Evolutionary conservation across 2,329 filamentous ascomycete genomes (phyloP).

Genomic region (Talaromyces funiculosus): DNA sequence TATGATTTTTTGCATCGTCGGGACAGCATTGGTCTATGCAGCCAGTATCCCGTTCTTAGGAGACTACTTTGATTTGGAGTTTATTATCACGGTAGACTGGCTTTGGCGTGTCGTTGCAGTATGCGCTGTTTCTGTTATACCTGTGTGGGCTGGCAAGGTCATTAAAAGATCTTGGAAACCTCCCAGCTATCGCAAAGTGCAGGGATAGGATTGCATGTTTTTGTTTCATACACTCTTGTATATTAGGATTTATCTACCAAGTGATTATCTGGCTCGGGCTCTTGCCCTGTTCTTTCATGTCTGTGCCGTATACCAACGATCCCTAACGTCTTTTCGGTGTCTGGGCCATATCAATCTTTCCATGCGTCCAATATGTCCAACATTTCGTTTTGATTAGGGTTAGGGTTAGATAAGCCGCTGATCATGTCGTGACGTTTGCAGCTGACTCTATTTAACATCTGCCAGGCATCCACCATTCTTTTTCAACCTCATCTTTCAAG

Average conservation of each 20-base stretch:
- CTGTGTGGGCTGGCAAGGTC: conserved; percentile 80
- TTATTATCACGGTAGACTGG: conserved; percentile 73
- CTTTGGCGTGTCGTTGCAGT: conserved; percentile 83
- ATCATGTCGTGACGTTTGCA: conserved; percentile 16
- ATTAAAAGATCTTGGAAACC: conserved; percentile 81
- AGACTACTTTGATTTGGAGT: conserved; percentile 81
- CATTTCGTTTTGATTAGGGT: background rate
- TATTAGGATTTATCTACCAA: background rate
- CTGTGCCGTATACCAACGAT: no score
- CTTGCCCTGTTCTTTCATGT: background rate
- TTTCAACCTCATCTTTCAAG: background rate
- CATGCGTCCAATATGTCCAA: no score
- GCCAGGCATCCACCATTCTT: conserved; percentile 9
- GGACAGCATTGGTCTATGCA: conserved; percentile 74
- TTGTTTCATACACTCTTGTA: conserved; percentile 1
- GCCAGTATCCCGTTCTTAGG: conserved; percentile 80
- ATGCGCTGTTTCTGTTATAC: conserved; percentile 71
- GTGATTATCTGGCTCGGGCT: background rate
- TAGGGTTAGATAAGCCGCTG: conserved; percentile 3
- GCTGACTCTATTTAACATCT: conserved; percentile 12
- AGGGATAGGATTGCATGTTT: conserved; percentile 24
- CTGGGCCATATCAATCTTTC: no score
- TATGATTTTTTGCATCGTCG: conserved; percentile 80
- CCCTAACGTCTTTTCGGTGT: no score
- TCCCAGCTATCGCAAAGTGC: conserved; percentile 88